Conservation (phyloP, 495 filamentous ascomycete species). For the Hypoxylon crocopeplum region DNA sequence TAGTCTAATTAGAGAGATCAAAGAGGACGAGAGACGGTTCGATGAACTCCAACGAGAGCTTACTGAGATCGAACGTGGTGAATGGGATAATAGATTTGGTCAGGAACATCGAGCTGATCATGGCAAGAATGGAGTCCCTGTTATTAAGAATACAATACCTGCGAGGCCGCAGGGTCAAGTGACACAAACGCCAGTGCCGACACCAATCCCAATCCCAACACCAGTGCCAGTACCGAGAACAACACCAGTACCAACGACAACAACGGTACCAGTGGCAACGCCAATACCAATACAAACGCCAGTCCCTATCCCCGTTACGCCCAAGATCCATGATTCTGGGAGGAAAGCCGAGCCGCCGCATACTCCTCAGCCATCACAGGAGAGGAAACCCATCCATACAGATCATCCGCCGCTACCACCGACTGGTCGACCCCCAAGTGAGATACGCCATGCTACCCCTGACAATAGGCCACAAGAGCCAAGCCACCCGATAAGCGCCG, state of each 20-base stretch:
- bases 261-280: conserved; percentile 53
- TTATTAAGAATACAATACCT: conserved; percentile 20
- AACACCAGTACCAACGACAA: conserved; percentile 19
- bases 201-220: conserved; percentile 14
- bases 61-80: conserved; percentile 63
- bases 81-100: conserved; percentile 47
- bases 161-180: conserved; percentile 17
- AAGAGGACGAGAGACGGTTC: conserved; percentile 74
- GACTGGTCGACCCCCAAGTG: conserved; percentile 20
- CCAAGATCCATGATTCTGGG: conserved; percentile 18
- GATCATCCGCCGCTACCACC: conserved; percentile 15
- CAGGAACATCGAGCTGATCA: conserved; percentile 19
- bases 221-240: conserved; percentile 31
- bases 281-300: conserved; percentile 56
- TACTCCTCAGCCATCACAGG: conserved; percentile 23
- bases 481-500: conserved; percentile 31
- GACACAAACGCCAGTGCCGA: conserved; percentile 21
- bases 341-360: conserved; percentile 25
- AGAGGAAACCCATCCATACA: conserved; percentile 14
- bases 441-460: conserved; percentile 31
- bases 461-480: conserved; percentile 38
- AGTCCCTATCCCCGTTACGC: conserved; percentile 18
- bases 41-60: conserved; percentile 70
- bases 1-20: conserved; percentile 70
- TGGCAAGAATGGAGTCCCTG: conserved; percentile 32